These are phyloP conservation scores for Diaporthe vexans DNA, from an alignment of 2,329 filamentous ascomycete genomes.

Conservation along the genomic window DNA sequence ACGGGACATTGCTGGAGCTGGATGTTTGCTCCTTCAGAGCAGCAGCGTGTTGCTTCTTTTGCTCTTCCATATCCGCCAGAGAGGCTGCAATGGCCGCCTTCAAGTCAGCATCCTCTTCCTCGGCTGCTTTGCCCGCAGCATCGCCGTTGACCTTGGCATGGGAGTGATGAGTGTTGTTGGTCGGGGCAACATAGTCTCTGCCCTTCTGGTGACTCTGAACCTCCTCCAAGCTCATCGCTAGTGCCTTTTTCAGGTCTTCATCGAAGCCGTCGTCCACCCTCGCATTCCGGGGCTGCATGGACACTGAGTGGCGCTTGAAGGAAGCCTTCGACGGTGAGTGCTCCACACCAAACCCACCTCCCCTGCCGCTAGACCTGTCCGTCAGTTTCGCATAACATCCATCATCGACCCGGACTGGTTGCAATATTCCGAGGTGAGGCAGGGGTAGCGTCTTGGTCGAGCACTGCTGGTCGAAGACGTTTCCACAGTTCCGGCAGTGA, in stretches of 20 bases:
- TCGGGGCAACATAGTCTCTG: conserved; percentile 76
- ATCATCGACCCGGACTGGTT: conserved; percentile 94
- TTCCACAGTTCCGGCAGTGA: conserved; percentile 97
- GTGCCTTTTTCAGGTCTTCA: conserved; percentile 90
- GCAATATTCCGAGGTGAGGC: conserved; percentile 91
- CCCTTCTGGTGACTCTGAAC: conserved; percentile 78
- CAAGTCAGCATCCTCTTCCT: conserved; percentile 93
- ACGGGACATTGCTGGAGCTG: conserved; percentile 61
- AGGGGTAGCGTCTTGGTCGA: conserved; percentile 90
- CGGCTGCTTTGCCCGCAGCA: conserved; percentile 57
- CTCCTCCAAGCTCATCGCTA: conserved; percentile 98
- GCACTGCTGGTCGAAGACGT: conserved; percentile 96
- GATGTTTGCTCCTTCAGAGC: conserved; percentile 82
- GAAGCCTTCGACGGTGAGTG: conserved; percentile 61
- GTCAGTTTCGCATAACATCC: conserved; percentile 93
- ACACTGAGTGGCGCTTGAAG: conserved; percentile 72
- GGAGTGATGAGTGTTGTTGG: conserved; percentile 52
- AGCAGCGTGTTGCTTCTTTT: conserved; percentile 91
- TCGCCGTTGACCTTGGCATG: conserved; percentile 54
- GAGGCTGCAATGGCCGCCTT: conserved; percentile 97
- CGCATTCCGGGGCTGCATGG: conserved; percentile 91
- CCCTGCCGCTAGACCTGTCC: conserved; percentile 73
- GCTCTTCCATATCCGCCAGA: conserved; percentile 96
- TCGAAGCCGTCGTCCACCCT: conserved; percentile 93
- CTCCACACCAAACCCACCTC: conserved; percentile 51